Evolutionary conservation across 139 green algal species (phyloP).

Genomic region (Haematococcus lacustris): DNA sequence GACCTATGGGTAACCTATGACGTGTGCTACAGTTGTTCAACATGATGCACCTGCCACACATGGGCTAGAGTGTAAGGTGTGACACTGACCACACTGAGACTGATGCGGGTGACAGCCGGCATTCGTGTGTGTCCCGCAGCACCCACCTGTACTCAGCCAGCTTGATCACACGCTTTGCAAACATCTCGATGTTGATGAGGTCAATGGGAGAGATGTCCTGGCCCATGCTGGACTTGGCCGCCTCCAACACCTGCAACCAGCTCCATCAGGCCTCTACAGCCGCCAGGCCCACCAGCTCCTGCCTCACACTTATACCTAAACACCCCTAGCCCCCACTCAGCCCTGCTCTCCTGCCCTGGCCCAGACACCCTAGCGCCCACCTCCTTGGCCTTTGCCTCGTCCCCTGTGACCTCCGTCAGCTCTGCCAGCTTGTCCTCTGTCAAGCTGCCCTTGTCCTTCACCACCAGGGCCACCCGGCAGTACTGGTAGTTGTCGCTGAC

Average conservation of each 20-base stretch:
- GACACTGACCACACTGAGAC: too few relatives aligned
- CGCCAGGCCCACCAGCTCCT: neutral
- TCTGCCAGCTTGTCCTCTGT: conserved; percentile 56
- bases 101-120: too few relatives aligned
- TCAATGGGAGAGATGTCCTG: conserved; percentile 98
- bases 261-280: neutral
- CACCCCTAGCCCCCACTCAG: neutral
- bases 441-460: conserved; percentile 78
- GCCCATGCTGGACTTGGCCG: conserved; percentile 71
- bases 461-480: conserved; percentile 61
- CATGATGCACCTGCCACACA: too few relatives aligned
- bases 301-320: too few relatives aligned
- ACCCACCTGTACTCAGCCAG: conserved; percentile 87
- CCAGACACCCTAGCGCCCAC: too few relatives aligned
- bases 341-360: too few relatives aligned
- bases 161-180: conserved; percentile 87
- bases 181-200: conserved; percentile 95
- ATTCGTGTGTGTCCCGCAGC: too few relatives aligned
- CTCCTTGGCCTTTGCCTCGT: conserved; percentile 80
- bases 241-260: conserved; percentile 55
- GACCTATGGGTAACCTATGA: too few relatives aligned
- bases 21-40: too few relatives aligned
- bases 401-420: conserved; percentile 77
- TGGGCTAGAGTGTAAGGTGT: too few relatives aligned
- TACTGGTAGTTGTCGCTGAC: conserved; percentile 97